Conservation (phyloP, 176 grass and related monocot genomes). For the Alloteropsis semialata region DNA sequence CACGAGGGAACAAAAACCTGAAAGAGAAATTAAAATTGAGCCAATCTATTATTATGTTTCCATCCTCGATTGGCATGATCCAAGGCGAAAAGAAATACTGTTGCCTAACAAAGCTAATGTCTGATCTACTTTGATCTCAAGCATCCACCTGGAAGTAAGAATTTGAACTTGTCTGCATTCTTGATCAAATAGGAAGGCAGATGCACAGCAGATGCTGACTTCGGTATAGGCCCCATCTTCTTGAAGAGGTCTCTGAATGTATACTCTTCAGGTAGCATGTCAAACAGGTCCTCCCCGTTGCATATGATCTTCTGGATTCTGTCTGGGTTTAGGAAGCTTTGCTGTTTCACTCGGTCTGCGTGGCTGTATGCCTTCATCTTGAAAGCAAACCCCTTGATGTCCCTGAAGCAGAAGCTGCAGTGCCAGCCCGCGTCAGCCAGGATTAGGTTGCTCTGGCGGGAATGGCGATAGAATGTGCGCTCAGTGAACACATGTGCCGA, state of each 20-base stretch:
- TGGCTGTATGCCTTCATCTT: conserved; percentile 98
- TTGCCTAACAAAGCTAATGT: conserved; percentile 31
- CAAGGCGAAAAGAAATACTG: too few relatives aligned
- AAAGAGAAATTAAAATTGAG: too few relatives aligned
- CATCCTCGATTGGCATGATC: too few relatives aligned
- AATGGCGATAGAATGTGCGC: conserved; percentile 72
- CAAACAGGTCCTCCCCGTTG: conserved; percentile 79
- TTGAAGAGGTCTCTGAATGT: conserved; percentile 76
- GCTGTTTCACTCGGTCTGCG: conserved; percentile 61
- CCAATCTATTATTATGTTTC: too few relatives aligned
- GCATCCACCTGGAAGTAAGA: conserved; percentile 92
- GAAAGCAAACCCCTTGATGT: conserved; percentile 83
- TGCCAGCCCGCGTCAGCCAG: conserved; percentile 90
- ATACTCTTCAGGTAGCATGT: conserved; percentile 96
- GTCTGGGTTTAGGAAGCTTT: conserved; percentile 58
- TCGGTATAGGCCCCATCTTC: conserved; percentile 77
- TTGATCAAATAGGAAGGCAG: conserved; percentile 75
- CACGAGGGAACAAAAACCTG: too few relatives aligned
- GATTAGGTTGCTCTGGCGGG: conserved; percentile 71
- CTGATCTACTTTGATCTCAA: conserved; percentile 59
- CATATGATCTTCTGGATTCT: conserved; percentile 96
- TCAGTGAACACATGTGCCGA: conserved; percentile 62
- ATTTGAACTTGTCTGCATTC: conserved; percentile 69
- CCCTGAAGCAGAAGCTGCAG: conserved; percentile 95
- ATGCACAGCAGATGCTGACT: conserved; percentile 75